Evolutionary conservation across 1,284 basidiomycete species (phyloP), one percentile per base, ranked within the genome.

Genomic region (Xerocomus amazonicus): DNA sequence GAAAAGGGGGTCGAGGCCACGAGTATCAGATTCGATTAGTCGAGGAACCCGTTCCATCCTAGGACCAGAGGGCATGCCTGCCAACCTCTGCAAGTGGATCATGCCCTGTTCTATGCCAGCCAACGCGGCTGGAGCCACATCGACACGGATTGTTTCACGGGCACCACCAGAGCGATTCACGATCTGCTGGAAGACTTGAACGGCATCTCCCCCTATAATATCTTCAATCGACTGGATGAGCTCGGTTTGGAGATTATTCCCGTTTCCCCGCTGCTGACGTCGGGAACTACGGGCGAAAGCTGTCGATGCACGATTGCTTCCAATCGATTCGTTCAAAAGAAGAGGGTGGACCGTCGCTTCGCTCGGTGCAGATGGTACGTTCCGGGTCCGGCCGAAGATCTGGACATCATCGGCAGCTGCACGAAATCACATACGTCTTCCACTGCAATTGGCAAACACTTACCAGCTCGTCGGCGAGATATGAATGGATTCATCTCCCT

Each of bases 121-220:
- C 37, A 87, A 68, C 16, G 81, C 72, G 35, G 79, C 79, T 4
- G 83, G 72, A 43, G 86, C 81, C 36, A 88, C 79, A 59, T 89
- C 85, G 29, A 90, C 75, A 37, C 83, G 79, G 56, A 90, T 83
- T n/a, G 82, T 78, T 58, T 87, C 83, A n/a, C 75, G 67, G 40
- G 67, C 69, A 36, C 74, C 77, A 42, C 74, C 75, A 28, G 76
- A 69, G 43, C 80, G 79, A 59, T 81, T 74, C 57, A 89, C 76
- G 38, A 94, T 77, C 52, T 89, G 87, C 55, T 95, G 90, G 57
- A 96, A 81, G 48, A 95, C 74, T 59, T 93, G 90, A 23, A 90
- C 76, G 12, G 90, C 88, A 26, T 89, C 85, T 13, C 82, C 84
- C 1, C 90, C 91, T 47, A 94, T 84, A 45, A 92, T 79, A 45